Conservation (phyloP, 345 rosid genomes). For the Aegle marmelos region DNA sequence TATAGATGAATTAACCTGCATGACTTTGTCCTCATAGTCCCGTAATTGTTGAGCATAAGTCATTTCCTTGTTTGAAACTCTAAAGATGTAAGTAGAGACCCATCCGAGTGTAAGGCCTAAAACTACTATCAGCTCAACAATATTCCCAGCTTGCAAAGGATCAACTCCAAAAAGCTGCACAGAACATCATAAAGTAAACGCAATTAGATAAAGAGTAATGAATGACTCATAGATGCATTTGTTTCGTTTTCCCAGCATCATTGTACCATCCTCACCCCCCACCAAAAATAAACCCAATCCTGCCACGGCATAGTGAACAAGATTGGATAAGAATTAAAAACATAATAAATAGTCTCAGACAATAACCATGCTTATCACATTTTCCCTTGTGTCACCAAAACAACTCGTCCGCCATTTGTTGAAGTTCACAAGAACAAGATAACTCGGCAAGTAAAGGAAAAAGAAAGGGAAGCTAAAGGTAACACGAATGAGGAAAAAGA, state of each 20-base stretch:
- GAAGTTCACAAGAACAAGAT: neutral
- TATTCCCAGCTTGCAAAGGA: conserved; percentile 88
- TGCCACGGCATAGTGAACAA: neutral
- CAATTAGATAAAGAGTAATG: neutral
- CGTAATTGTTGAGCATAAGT: conserved; percentile 92
- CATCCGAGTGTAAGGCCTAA: conserved; percentile 90
- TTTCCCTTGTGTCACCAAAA: neutral
- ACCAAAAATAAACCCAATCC: neutral
- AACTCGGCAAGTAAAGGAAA: neutral
- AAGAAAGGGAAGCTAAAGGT: neutral
- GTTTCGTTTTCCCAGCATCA: neutral
- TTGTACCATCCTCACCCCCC: neutral
- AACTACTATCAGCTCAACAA: conserved; percentile 77
- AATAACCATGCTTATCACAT: neutral
- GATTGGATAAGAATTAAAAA: neutral
- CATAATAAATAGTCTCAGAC: neutral
- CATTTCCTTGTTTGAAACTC: conserved; percentile 98
- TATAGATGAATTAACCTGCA: conserved; percentile 53
- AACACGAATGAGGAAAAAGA: neutral
- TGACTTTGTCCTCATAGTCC: conserved; percentile 88
- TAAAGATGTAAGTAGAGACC: conserved; percentile 85
- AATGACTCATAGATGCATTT: neutral
- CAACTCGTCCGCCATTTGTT: neutral
- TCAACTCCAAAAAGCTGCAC: conserved; percentile 80
- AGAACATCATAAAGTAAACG: conserved; percentile 1